Conservation (phyloP, 108 stramenopile genomes). For the Craspedostauros australis region DNA sequence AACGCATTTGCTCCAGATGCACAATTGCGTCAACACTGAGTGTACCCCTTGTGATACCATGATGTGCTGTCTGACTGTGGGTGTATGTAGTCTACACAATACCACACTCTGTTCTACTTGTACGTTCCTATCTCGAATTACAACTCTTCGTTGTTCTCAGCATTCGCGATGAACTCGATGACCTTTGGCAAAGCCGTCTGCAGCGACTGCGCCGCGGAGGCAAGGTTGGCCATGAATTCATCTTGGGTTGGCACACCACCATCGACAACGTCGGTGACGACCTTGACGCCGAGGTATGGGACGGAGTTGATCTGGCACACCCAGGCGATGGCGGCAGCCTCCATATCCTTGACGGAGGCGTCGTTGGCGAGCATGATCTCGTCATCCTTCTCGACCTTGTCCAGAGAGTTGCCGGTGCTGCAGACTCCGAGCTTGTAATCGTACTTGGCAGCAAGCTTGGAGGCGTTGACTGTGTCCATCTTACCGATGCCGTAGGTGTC, state of each 20-base stretch:
- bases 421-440: conserved; percentile 83
- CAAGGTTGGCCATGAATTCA: conserved; percentile 93
- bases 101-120: too few relatives aligned
- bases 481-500: conserved; percentile 77
- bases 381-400: conserved; percentile 75
- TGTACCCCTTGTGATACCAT: too few relatives aligned
- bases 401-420: conserved; percentile 91
- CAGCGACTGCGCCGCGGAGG: conserved; percentile 78
- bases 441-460: conserved; percentile 26
- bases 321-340: conserved; percentile 94
- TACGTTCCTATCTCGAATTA: conserved; percentile 9
- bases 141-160: conserved; percentile 51
- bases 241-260: conserved; percentile 84
- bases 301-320: conserved; percentile 58
- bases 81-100: too few relatives aligned
- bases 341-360: conserved; percentile 96
- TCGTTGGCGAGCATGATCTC: conserved; percentile 74
- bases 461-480: conserved; percentile 38
- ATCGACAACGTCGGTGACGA: conserved; percentile 96
- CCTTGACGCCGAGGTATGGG: conserved; percentile 92
- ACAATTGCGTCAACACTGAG: too few relatives aligned
- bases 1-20: too few relatives aligned
- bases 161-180: conserved; percentile 73
- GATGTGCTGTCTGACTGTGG: too few relatives aligned
- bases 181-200: conserved; percentile 87